These are phyloP conservation scores for Diatrype stigma DNA, from an alignment of 2,329 filamentous ascomycete species.

Conservation along the genomic window DNA sequence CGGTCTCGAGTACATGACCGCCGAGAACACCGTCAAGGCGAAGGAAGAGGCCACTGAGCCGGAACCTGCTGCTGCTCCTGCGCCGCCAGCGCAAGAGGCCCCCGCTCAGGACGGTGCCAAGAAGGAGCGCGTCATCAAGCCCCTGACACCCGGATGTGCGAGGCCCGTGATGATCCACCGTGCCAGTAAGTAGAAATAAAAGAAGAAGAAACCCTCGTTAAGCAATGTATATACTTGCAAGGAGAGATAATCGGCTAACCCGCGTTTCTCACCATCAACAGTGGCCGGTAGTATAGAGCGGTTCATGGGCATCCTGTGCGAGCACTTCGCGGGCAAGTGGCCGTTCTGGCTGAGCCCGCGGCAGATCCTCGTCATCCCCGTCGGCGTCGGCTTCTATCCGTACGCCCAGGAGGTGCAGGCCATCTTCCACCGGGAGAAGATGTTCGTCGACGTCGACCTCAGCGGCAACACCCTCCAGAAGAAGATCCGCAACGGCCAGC, in stretches of 20 bases:
- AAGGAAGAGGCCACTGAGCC: slow-evolving; percentile 30
- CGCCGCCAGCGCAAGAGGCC: slow-evolving; percentile 16
- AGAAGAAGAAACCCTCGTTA: too few species aligned
- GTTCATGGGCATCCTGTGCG: slow-evolving; percentile 70
- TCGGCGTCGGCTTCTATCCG: slow-evolving; percentile 66
- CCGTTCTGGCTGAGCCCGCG: slow-evolving; percentile 85
- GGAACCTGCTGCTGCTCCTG: slow-evolving; percentile 22
- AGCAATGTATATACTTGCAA: too few species aligned
- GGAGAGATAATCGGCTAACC: neutral
- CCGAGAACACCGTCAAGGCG: slow-evolving; percentile 51
- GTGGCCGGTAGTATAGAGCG: slow-evolving; percentile 63
- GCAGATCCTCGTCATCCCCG: slow-evolving; percentile 74
- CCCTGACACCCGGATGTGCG: slow-evolving; percentile 64
- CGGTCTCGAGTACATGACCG: slow-evolving; percentile 79
- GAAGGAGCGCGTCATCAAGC: slow-evolving; percentile 35
- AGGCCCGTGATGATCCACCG: slow-evolving; percentile 85
- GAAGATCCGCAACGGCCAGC: slow-evolving; percentile 80
- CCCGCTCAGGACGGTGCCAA: slow-evolving; percentile 16
- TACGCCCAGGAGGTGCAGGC: slow-evolving; percentile 72
- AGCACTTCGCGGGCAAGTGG: slow-evolving; percentile 86
- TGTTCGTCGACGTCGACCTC: slow-evolving; percentile 69
- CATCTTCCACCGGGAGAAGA: slow-evolving; percentile 61
- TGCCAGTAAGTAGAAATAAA: slow-evolving; percentile 40
- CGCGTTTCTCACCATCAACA: neutral
- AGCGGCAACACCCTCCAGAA: slow-evolving; percentile 80